Conservation (phyloP, 2,329 filamentous ascomycete genomes). For the Blumeriella jaapii region DNA sequence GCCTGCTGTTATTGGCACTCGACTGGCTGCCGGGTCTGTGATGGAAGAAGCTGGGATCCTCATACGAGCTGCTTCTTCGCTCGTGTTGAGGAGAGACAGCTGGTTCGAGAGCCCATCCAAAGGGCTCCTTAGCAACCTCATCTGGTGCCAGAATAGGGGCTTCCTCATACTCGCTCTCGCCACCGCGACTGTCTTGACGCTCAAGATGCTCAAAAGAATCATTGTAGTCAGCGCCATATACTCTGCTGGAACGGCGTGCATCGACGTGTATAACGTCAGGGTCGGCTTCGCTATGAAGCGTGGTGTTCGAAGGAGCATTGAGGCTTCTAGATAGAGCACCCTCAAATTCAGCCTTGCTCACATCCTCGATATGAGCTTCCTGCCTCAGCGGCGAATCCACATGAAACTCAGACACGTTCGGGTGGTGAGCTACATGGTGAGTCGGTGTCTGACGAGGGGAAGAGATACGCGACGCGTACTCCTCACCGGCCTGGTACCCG, state of each 20-base stretch:
- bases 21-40: slow-evolving; percentile 36
- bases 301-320: slow-evolving; percentile 27
- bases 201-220: slow-evolving; percentile 38
- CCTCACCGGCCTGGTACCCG: slow-evolving; percentile 76
- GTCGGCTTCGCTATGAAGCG: slow-evolving; percentile 35
- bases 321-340: slow-evolving; percentile 30
- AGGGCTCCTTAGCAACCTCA: slow-evolving; percentile 66
- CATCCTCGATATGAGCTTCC: slow-evolving; percentile 32
- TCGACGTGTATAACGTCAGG: slow-evolving; percentile 69
- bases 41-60: slow-evolving; percentile 38
- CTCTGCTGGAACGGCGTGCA: slow-evolving; percentile 32
- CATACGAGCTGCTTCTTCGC: slow-evolving; percentile 47
- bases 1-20: slow-evolving; percentile 33
- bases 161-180: slow-evolving; percentile 45
- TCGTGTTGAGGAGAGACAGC: slow-evolving; percentile 68
- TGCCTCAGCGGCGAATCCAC: slow-evolving; percentile 32
- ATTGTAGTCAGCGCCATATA: slow-evolving; percentile 32
- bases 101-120: slow-evolving; percentile 58
- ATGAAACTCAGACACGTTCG: slow-evolving; percentile 34
- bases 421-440: slow-evolving; percentile 29
- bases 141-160: slow-evolving; percentile 83
- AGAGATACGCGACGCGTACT: slow-evolving; percentile 65
- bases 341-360: slow-evolving; percentile 20
- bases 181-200: slow-evolving; percentile 18
- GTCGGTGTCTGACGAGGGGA: slow-evolving; percentile 48